phyloP scores from a whole-genome alignment of 2,329 filamentous ascomycete genomes.

The Apiospora rasikravindrae region DNA sequence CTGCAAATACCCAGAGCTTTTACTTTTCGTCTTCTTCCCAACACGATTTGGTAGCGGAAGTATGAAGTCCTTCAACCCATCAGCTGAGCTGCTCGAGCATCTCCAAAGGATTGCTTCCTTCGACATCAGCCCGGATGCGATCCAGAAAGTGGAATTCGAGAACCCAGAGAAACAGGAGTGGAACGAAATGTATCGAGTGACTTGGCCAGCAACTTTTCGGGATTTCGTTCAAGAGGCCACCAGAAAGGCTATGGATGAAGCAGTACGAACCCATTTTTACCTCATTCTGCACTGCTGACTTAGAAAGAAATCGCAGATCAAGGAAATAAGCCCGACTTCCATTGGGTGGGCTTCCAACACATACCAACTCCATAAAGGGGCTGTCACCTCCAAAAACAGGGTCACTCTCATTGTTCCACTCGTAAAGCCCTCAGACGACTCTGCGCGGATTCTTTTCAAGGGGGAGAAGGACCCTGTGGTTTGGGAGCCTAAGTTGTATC shows the following conservation, averaged over 20 bases:
- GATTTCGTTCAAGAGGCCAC: background rate
- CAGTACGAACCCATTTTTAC: background rate
- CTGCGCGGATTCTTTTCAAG: background rate
- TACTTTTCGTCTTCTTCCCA: background rate
- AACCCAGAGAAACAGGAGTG: background rate
- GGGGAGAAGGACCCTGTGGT: background rate
- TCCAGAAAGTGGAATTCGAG: background rate
- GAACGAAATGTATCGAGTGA: background rate
- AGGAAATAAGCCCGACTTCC: background rate
- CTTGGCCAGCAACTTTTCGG: background rate
- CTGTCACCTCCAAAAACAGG: background rate
- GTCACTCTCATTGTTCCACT: background rate
- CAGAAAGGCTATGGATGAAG: background rate
- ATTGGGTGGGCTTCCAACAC: background rate
- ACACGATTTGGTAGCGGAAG: background rate
- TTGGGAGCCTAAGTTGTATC: background rate
- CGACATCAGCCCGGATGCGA: background rate
- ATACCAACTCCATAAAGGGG: background rate
- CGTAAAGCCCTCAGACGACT: background rate
- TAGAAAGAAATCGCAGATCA: background rate
- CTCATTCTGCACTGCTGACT: background rate
- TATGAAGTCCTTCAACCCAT: background rate
- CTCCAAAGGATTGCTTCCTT: constrained; percentile 3
- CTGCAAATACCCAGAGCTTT: too few species aligned
- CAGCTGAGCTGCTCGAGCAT: background rate